Evolutionary conservation across 1,284 basidiomycete genomes (phyloP), one percentile per base, ranked within the genome.

Genomic region (Inonotus obliquus): DNA sequence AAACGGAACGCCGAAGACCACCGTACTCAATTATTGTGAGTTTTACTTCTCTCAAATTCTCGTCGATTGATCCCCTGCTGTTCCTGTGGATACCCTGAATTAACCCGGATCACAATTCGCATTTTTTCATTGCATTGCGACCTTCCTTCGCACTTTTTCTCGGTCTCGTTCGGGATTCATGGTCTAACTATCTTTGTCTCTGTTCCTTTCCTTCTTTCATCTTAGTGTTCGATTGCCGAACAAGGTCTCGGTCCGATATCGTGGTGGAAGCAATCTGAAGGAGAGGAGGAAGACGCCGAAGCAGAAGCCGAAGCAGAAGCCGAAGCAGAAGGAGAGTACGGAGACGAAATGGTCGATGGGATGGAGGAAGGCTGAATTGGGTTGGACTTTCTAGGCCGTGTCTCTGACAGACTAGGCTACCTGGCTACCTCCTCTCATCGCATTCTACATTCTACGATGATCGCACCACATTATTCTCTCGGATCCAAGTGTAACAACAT

Each of bases 151-250:
- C n/a, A n/a, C 44, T 21, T 52, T 13, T n/a, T 35, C 51, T 2
- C 21, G 5, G 29, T n/a, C 51, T 19, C 21, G 38, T 23, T 53
- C 57, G 52, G 48, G 35, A 56, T 35, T 48, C 41, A 58, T 21
- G 54, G 54, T 54, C n/a, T 6, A 17, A 21, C 23, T 17, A 14
- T 52, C 19, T 32, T 32, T 39, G 23, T 27, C 23, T 23, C 37
- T 58, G 25, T 57, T 44, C n/a, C n/a, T n/a, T n/a, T n/a, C n/a
- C n/a, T n/a, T n/a, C 27, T 53, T 39, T 19, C 19, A n/a, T 39
- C 45, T 32, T 67, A 94, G 92, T 93, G 87, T 60, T 93, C 93
- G 2, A 94, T 97, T 66, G 85, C 86, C 4, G 95, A 96, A 71
- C 91, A 94, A 69, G 96, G 96, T 0, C 75, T 96, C 2, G 96